Percentiles rank a stretch among this genome's conserved stretches.
Evolutionary conservation across 139 green algal genomes (phyloP).

Genomic region (Spirogloea muscicola): DNA sequence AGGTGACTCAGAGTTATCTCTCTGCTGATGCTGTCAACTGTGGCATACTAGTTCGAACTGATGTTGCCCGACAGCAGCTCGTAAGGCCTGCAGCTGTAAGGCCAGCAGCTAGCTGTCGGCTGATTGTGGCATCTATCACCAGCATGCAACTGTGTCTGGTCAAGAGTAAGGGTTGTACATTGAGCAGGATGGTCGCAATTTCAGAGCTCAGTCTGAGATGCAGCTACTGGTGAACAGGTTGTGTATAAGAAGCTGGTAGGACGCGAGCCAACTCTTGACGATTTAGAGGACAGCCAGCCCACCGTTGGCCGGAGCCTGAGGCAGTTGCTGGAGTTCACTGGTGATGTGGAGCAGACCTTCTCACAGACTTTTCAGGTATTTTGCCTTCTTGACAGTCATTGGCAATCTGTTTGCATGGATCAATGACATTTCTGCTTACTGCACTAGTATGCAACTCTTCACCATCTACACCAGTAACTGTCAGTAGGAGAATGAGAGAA

Average conservation of each 20-base stretch:
- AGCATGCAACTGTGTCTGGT: background rate
- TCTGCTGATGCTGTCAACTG: too few species aligned
- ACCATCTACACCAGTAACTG: too few species aligned
- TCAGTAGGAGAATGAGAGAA: background rate
- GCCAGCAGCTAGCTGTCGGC: too few species aligned
- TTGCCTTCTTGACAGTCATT: background rate
- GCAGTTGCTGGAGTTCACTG: constrained; percentile 43
- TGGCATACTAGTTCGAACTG: too few species aligned
- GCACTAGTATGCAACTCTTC: too few species aligned
- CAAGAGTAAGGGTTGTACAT: background rate
- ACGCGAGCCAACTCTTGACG: constrained; percentile 31
- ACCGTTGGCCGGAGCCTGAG: constrained; percentile 25
- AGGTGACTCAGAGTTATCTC: too few species aligned
- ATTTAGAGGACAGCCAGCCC: constrained; percentile 44
- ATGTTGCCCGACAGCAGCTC: too few species aligned
- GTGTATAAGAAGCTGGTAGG: constrained; percentile 81
- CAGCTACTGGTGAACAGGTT: constrained; percentile 27
- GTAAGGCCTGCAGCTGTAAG: too few species aligned
- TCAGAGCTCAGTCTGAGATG: too few species aligned
- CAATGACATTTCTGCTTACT: too few species aligned
- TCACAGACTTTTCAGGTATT: constrained; percentile 10
- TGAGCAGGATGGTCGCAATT: too few species aligned
- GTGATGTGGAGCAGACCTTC: constrained; percentile 31
- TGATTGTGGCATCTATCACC: background rate
- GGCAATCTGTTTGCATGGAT: too few species aligned